Conservation (phyloP, 768 basidiomycete species). For the Pleurotus salmoneostramineus region DNA sequence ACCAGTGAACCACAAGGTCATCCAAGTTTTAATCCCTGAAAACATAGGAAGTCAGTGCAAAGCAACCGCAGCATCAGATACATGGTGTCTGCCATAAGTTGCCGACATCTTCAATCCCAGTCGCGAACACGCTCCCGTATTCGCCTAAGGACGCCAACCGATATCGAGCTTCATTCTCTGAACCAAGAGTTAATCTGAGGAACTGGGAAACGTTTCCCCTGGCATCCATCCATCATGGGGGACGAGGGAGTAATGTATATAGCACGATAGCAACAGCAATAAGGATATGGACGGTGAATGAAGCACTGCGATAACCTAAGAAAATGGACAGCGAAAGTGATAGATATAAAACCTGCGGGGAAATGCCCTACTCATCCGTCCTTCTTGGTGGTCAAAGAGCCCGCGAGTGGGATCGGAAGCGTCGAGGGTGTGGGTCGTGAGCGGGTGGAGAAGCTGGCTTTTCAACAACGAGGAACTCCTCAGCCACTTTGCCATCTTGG, state of each 20-base stretch:
- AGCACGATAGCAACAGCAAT: conserved; percentile 3
- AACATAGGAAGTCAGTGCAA: too few relatives aligned
- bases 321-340: conserved; percentile 11
- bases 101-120: background rate
- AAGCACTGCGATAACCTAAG: background rate
- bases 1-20: too few relatives aligned
- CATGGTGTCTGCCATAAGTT: too few relatives aligned
- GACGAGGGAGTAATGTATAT: background rate
- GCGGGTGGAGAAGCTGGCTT: background rate
- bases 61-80: too few relatives aligned
- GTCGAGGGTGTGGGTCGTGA: conserved; percentile 1
- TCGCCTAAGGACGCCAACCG: background rate
- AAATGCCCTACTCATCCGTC: background rate
- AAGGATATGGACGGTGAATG: conserved; percentile 2
- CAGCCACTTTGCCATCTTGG: background rate
- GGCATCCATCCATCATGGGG: background rate
- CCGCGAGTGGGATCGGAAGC: background rate
- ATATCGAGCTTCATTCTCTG: background rate
- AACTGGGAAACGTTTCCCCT: background rate
- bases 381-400: background rate
- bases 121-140: background rate
- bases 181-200: background rate
- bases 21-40: too few relatives aligned
- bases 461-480: conserved; percentile 6
- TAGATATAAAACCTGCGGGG: background rate